Conservation (phyloP, 2,329 filamentous ascomycete genomes). For the Colletotrichum gigasporum region DNA sequence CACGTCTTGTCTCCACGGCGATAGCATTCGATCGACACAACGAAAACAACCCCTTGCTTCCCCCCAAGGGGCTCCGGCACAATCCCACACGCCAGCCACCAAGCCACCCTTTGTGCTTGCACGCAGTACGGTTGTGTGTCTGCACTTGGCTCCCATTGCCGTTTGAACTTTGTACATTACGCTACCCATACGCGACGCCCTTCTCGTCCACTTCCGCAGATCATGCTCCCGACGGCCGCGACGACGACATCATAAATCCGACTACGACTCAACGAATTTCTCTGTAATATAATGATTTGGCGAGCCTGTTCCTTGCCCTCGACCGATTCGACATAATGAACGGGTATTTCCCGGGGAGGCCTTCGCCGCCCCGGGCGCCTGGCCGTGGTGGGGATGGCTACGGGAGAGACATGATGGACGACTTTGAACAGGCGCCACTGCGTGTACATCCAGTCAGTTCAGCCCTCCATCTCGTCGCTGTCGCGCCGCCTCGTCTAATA, state of each 20-base stretch:
- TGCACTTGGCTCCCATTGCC: constrained; percentile 1
- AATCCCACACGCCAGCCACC: constrained; percentile 26
- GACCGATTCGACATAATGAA: constrained; percentile 45
- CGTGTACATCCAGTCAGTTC: constrained; percentile 66
- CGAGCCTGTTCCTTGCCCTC: constrained; percentile 1
- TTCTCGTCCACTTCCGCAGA: background rate
- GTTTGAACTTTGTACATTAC: background rate
- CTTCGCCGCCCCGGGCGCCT: constrained; percentile 43
- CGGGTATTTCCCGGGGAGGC: constrained; percentile 44
- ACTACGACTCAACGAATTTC: constrained; percentile 15
- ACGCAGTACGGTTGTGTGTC: constrained; percentile 2
- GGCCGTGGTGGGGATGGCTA: constrained; percentile 65
- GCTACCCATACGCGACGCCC: background rate
- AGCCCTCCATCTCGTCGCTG: background rate
- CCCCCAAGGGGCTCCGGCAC: constrained; percentile 21
- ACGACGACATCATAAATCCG: background rate
- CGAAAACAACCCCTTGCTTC: constrained; percentile 22
- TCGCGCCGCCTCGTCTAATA: constrained; percentile 25
- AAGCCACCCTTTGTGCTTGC: constrained; percentile 14
- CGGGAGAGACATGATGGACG: constrained; percentile 61
- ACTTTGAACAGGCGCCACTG: constrained; percentile 62
- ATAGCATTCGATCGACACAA: constrained; percentile 14
- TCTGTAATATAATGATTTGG: constrained; percentile 32
- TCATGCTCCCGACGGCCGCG: constrained; percentile 23
- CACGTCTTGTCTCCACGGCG: constrained; percentile 13